Conservation (phyloP, 495 filamentous ascomycete species). For the Rhypophila decipiens region DNA sequence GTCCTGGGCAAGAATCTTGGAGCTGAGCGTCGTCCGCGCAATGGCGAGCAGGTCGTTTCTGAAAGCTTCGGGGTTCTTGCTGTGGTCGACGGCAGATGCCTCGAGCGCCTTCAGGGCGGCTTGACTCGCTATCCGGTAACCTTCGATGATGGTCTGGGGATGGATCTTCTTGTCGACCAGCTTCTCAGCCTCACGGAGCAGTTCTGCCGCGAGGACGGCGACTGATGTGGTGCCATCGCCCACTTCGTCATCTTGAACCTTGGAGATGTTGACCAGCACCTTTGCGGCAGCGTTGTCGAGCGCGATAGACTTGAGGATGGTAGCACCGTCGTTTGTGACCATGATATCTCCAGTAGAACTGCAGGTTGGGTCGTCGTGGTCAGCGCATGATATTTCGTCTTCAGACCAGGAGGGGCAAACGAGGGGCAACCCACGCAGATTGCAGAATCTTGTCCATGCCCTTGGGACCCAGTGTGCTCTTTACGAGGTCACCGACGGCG, state of each 20-base stretch:
- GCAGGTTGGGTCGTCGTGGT: constrained; percentile 2
- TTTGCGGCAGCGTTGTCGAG: constrained; percentile 98
- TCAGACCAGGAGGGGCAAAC: background rate
- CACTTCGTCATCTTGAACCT: constrained; percentile 98
- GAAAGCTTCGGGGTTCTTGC: constrained; percentile 73
- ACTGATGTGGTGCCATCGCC: constrained; percentile 87
- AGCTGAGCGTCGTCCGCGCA: constrained; percentile 93
- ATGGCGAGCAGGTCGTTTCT: constrained; percentile 85
- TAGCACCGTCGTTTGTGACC: constrained; percentile 98
- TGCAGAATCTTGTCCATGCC: constrained; percentile 99
- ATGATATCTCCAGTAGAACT: constrained; percentile 95
- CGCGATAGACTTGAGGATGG: constrained; percentile 97
- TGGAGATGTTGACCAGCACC: constrained; percentile 96
- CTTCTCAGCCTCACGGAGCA: constrained; percentile 93
- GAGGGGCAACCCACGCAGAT: constrained; percentile 64
- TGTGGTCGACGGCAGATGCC: constrained; percentile 81
- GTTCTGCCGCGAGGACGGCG: constrained; percentile 87
- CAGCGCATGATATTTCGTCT: constrained; percentile 6
- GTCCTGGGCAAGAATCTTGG: constrained; percentile 93
- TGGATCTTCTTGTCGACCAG: constrained; percentile 96
- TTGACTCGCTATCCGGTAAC: constrained; percentile 90
- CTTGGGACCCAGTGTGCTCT: constrained; percentile 94
- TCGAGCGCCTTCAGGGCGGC: constrained; percentile 81
- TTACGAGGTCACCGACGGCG: constrained; percentile 92
- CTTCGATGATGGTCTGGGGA: constrained; percentile 98